A percentile compares a stretch with the other conserved stretches of the same genome.
Conservation (phyloP, 2,329 filamentous ascomycete species). For the Aotearoamyces nothofagi region DNA sequence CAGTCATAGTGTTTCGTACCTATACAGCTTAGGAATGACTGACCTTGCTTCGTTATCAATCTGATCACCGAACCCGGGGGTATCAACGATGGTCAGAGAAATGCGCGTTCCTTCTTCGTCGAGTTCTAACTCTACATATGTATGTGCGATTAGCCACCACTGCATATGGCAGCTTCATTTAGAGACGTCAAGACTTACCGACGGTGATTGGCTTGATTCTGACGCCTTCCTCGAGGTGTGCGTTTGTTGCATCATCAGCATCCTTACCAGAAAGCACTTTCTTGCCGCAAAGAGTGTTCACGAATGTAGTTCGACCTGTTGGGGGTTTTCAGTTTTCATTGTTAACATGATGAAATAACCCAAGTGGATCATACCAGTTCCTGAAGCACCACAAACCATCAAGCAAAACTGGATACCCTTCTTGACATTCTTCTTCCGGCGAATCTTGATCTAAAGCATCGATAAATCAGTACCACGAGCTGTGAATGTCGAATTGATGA, state of each 20-base stretch:
- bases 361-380: conserved; percentile 58
- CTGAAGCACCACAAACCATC: conserved; percentile 99
- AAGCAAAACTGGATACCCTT: conserved; percentile 94
- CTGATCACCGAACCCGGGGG: conserved; percentile 94
- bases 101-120: conserved; percentile 98
- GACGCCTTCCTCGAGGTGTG: conserved; percentile 90
- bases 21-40: too few species aligned
- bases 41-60: conserved; percentile 98
- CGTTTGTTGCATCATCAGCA: conserved; percentile 73
- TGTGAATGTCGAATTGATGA: conserved; percentile 8
- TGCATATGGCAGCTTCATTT: conserved; percentile 1
- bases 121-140: conserved; percentile 63
- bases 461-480: conserved; percentile 12
- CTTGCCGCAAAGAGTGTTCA: conserved; percentile 98
- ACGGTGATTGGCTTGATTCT: conserved; percentile 98
- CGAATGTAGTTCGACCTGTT: conserved; percentile 89
- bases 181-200: conserved; percentile 40
- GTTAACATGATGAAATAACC: conserved; percentile 2
- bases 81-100: conserved; percentile 96
- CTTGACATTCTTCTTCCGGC: conserved; percentile 97
- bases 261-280: conserved; percentile 84
- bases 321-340: conserved; percentile 9
- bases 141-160: conserved; percentile 20
- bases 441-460: conserved; percentile 68
- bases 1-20: too few species aligned